Conservation (phyloP, 768 basidiomycete genomes). For the Russula foetens region DNA sequence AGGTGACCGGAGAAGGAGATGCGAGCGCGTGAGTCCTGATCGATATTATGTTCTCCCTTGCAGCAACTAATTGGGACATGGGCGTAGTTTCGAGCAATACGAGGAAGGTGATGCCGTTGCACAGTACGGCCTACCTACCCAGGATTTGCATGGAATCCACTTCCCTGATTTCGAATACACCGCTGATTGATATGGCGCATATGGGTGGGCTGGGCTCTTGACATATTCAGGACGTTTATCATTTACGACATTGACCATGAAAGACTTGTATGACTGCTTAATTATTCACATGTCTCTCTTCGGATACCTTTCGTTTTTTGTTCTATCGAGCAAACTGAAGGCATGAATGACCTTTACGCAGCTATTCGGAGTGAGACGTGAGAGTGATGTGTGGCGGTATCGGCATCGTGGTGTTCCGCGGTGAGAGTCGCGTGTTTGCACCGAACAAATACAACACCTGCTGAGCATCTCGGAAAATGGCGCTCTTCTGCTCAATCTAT, state of each 20-base stretch:
- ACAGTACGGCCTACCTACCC: conserved; percentile 48
- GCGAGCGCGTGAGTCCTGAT: conserved; percentile 73
- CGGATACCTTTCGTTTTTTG: neutral
- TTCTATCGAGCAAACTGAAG: neutral
- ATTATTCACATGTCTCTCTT: neutral
- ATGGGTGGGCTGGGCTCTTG: neutral
- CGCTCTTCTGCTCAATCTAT: conserved; percentile 14
- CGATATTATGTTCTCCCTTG: neutral
- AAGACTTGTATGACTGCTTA: conserved; percentile 14
- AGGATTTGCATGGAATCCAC: conserved; percentile 54
- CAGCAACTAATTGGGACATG: neutral
- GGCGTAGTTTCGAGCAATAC: conserved; percentile 62
- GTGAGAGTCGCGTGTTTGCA: conserved; percentile 9
- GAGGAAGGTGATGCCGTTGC: conserved; percentile 63
- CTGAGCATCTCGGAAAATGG: conserved; percentile 14
- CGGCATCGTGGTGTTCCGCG: neutral
- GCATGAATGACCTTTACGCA: too few species aligned
- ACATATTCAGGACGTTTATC: neutral
- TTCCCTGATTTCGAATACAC: conserved; percentile 83
- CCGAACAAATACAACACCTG: conserved; percentile 15
- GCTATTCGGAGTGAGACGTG: too few species aligned
- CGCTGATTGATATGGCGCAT: conserved; percentile 9
- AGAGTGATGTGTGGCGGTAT: neutral
- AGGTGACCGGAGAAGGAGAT: conserved; percentile 88
- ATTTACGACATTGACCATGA: conserved; percentile 13